These are phyloP conservation scores for Aureobasidium sp. DNA, from an alignment of 2,329 filamentous ascomycete genomes.

Conservation along the genomic window DNA sequence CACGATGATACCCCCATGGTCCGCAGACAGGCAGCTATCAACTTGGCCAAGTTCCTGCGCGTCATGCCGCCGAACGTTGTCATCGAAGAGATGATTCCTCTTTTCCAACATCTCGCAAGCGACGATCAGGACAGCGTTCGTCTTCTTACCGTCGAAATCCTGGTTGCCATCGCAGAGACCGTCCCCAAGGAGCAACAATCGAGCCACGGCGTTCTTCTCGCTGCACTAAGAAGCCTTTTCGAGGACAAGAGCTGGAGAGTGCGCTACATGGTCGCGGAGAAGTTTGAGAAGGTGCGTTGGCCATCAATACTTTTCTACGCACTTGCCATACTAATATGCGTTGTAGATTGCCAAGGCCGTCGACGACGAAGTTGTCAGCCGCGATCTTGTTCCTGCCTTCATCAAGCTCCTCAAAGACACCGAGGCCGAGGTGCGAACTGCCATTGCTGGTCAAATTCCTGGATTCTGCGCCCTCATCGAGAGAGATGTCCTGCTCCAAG, in stretches of 20 bases:
- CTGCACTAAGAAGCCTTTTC: slow-evolving; percentile 84
- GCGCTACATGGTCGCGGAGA: slow-evolving; percentile 97
- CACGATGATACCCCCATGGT: slow-evolving; percentile 99
- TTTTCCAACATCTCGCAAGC: slow-evolving; percentile 92
- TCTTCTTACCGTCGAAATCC: slow-evolving; percentile 88
- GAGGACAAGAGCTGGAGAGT: slow-evolving; percentile 99
- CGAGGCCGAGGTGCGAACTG: slow-evolving; percentile 93
- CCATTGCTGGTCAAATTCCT: slow-evolving; percentile 94
- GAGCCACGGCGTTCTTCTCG: slow-evolving; percentile 87
- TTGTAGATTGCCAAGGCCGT: slow-evolving; percentile 91
- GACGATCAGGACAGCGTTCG: slow-evolving; percentile 98
- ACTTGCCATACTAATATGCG: neutral
- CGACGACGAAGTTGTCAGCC: slow-evolving; percentile 88
- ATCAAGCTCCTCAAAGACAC: slow-evolving; percentile 97
- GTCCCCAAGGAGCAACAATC: slow-evolving; percentile 97
- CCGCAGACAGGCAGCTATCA: slow-evolving; percentile 89
- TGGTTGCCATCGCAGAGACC: slow-evolving; percentile 93
- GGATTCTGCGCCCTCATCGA: slow-evolving; percentile 92
- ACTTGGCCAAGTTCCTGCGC: slow-evolving; percentile 95
- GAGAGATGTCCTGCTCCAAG: slow-evolving; percentile 77
- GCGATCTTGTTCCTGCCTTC: slow-evolving; percentile 92
- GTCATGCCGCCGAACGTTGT: slow-evolving; percentile 88
- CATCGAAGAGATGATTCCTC: slow-evolving; percentile 97
- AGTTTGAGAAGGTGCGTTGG: slow-evolving; percentile 81
- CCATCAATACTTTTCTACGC: slow-evolving; percentile 15